Base-by-base conservation (phyloP, 345 rosid genomes). In the Citrus glauca region DNA sequence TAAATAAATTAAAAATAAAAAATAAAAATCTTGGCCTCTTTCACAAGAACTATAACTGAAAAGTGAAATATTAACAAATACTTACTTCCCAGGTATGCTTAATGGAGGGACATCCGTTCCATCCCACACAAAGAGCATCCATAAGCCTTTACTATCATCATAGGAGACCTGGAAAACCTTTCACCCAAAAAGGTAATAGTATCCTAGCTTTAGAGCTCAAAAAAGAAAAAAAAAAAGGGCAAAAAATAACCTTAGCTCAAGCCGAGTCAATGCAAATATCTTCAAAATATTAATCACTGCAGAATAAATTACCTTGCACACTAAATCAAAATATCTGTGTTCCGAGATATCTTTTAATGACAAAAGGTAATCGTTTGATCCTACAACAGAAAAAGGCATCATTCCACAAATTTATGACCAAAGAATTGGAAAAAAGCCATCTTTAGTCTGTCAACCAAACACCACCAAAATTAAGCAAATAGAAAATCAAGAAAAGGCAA, bases 101-200 rank as follows among this genome's bases (percentile, higher is more conserved):
- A 71, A 72, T 27, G 80, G 77, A 33, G 83, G 77, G 25, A 59
- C 50, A 76, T 81, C 77, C 9, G 20, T 65, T 35, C 83, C 83
- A 81, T 81, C 83, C 80, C 80, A 81, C 10, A 71, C 62, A 71
- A 71, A 65, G 67, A 81, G 80, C 68, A 81, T 71, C 80, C 80
- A 71, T 9, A 35, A 66, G 42, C 45, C 73, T 40, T 37, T 37
- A 1, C 27, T 7, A 35, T 8, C 77, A 20, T 76, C 77, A 40
- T 35, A 65, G 9, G 35, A 73, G n/a, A 76, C 57, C 16, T 40
- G 35, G 55, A 76, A 71, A 64, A 76, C 80, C 76, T 80, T 63
- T 19, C 24, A 55, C 20, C n/a, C 80, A 59, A 66, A 28, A 42
- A 50, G 59, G 73, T 16, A 9, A 71, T 19, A 3, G 5, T 19